Conservation (phyloP, 2,329 filamentous ascomycete species). For the Fusarium transvaalense region DNA sequence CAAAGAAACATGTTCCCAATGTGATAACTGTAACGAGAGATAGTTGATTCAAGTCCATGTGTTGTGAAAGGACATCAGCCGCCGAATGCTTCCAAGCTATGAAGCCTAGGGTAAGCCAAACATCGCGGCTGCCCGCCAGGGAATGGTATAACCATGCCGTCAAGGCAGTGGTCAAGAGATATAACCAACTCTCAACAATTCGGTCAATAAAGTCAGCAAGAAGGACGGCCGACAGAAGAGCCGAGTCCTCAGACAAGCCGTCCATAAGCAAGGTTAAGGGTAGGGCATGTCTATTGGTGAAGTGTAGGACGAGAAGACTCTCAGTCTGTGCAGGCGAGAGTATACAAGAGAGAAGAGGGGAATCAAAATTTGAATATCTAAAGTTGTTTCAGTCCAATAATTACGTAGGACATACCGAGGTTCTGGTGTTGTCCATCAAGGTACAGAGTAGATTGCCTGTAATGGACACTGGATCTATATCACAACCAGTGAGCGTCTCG, state of each 20-base stretch:
- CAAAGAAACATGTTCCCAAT: neutral
- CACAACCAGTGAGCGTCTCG: neutral
- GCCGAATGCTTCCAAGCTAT: conserved; percentile 35
- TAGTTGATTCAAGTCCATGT: conserved; percentile 12
- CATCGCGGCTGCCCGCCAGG: conserved; percentile 43
- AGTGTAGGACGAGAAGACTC: conserved; percentile 2
- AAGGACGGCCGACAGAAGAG: conserved; percentile 39
- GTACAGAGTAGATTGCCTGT: conserved; percentile 49
- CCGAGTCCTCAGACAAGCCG: conserved; percentile 44
- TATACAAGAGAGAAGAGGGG: conserved; percentile 7
- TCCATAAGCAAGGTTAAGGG: conserved; percentile 44
- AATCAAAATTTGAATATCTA: neutral
- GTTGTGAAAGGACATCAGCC: conserved; percentile 5
- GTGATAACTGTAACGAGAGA: conserved; percentile 1
- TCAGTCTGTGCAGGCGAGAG: conserved; percentile 8
- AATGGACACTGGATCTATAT: conserved; percentile 9
- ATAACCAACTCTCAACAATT: neutral
- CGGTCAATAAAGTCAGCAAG: conserved; percentile 40
- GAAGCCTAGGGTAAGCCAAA: conserved; percentile 44
- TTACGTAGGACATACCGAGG: neutral
- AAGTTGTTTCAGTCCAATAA: neutral
- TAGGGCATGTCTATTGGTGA: conserved; percentile 28
- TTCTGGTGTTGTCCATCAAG: conserved; percentile 49
- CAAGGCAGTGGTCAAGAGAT: neutral
- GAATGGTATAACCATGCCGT: conserved; percentile 35